Conservation (phyloP, 139 green algal genomes). For the Nannochloris sp. region DNA sequence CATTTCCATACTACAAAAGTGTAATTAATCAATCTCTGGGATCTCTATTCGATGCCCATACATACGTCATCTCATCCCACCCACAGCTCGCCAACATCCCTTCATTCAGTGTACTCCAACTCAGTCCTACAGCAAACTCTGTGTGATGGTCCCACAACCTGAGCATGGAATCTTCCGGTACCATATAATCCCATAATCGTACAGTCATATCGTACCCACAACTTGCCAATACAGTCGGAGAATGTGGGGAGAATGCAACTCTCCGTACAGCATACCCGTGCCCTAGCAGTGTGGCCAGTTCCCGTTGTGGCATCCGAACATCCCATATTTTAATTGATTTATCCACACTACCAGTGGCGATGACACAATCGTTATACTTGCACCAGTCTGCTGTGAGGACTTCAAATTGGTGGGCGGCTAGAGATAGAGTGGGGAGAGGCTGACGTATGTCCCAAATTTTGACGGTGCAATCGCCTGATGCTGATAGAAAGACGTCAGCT, state of each 20-base stretch:
- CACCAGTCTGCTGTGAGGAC: conserved; percentile 82
- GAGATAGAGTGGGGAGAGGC: conserved; percentile 59
- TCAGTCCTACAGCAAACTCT: conserved; percentile 88
- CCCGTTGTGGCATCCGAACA: conserved; percentile 50
- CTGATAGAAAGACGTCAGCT: conserved; percentile 73
- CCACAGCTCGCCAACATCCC: conserved; percentile 76
- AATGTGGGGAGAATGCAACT: conserved; percentile 85
- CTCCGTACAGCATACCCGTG: conserved; percentile 62
- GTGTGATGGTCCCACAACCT: conserved; percentile 79
- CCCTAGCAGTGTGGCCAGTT: conserved; percentile 62
- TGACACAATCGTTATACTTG: conserved; percentile 96
- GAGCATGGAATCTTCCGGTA: conserved; percentile 58
- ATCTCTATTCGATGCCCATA: conserved; percentile 20
- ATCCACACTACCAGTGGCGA: conserved; percentile 87
- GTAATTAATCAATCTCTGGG: no score
- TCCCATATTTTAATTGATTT: conserved; percentile 90
- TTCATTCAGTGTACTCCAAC: conserved; percentile 74
- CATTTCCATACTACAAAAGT: no score
- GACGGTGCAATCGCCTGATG: conserved; percentile 73
- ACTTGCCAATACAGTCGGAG: conserved; percentile 64
- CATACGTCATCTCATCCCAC: conserved; percentile 67
- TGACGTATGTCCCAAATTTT: conserved; percentile 86
- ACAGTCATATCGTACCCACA: conserved; percentile 94
- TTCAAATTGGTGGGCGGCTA: conserved; percentile 77
- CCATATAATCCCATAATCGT: conserved; percentile 81